Conservation (phyloP, 768 basidiomycete genomes). For the Collybiopsis confluens region DNA sequence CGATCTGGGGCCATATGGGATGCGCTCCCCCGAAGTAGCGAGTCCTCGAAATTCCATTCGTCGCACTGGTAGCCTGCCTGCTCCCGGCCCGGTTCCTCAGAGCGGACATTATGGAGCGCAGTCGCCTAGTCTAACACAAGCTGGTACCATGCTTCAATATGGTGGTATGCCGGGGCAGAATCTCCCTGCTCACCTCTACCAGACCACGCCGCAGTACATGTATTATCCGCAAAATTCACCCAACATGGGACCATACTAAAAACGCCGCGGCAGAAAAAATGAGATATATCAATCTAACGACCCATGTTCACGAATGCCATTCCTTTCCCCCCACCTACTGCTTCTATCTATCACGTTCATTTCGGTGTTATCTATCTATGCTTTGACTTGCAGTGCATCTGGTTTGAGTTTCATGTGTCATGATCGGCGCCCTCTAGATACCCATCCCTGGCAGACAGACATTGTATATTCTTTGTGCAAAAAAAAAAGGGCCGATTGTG, state of each 20-base stretch:
- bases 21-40: conserved; percentile 40
- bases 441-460: conserved; percentile 26
- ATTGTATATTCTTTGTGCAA: conserved; percentile 23
- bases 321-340: conserved; percentile 26
- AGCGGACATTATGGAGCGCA: conserved; percentile 52
- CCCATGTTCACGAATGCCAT: conserved; percentile 37
- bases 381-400: conserved; percentile 28
- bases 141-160: conserved; percentile 56
- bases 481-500: conserved; percentile 19
- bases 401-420: conserved; percentile 27
- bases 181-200: conserved; percentile 66
- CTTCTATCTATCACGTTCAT: conserved; percentile 30
- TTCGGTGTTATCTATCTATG: conserved; percentile 23
- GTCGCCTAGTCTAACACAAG: conserved; percentile 57
- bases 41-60: conserved; percentile 48
- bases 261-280: conserved; percentile 10
- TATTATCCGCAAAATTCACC: conserved; percentile 78
- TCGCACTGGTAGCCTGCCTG: conserved; percentile 44
- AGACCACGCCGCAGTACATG: conserved; percentile 57
- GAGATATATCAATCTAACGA: conserved; percentile 28
- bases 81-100: conserved; percentile 42
- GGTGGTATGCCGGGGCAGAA: conserved; percentile 54
- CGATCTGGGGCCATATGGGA: conserved; percentile 48
- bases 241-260: conserved; percentile 76
- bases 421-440: conserved; percentile 24